Conservation (phyloP, 164 flowering plant genomes). For the Vitis amurensis region DNA sequence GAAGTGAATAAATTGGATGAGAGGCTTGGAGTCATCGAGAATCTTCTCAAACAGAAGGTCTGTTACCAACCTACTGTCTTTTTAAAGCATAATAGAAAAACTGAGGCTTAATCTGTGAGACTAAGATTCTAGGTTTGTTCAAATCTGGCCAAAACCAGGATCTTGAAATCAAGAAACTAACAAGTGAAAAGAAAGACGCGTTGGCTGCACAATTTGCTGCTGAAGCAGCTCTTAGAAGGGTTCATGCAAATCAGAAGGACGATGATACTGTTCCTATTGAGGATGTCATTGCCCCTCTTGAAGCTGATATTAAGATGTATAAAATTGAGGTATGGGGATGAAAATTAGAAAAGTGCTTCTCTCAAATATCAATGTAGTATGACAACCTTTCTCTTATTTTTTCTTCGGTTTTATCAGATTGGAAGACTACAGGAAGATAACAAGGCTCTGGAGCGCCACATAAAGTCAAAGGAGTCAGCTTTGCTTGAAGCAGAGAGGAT, state of each 20-base stretch:
- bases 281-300: slow-evolving; percentile 80
- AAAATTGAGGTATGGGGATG: slow-evolving; percentile 62
- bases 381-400: background rate
- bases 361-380: background rate
- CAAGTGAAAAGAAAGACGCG: slow-evolving; percentile 76
- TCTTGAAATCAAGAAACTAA: slow-evolving; percentile 71
- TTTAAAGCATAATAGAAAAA: no score
- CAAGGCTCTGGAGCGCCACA: slow-evolving; percentile 80
- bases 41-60: slow-evolving; percentile 73
- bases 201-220: slow-evolving; percentile 90
- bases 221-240: slow-evolving; percentile 88
- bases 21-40: slow-evolving; percentile 53
- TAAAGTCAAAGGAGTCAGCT: slow-evolving; percentile 81
- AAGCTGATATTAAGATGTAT: slow-evolving; percentile 73
- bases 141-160: slow-evolving; percentile 44
- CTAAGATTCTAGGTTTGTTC: slow-evolving; percentile 1
- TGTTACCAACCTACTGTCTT: background rate
- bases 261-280: slow-evolving; percentile 57
- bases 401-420: slow-evolving; percentile 41
- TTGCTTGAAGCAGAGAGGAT: slow-evolving; percentile 87
- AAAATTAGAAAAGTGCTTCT: background rate
- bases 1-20: slow-evolving; percentile 58
- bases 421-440: slow-evolving; percentile 74
- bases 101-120: background rate
- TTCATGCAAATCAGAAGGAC: slow-evolving; percentile 70